These are phyloP conservation scores for Cyclanthera cordifolia DNA, from an alignment of 306 rosid genomes.

Conservation along the genomic window DNA sequence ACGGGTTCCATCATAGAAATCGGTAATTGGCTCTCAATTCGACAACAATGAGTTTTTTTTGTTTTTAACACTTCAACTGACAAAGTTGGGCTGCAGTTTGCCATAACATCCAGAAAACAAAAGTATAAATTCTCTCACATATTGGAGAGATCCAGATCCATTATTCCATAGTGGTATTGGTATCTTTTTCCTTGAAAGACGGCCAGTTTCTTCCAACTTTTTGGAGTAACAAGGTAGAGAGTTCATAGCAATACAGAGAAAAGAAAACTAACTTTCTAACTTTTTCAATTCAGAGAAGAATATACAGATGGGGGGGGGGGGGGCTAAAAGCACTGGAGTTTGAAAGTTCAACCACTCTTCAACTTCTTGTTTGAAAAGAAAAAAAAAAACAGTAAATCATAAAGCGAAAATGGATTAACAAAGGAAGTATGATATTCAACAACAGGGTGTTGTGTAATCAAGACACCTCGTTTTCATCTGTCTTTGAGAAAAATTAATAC, in stretches of 20 bases:
- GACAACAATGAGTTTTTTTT: too few relatives aligned
- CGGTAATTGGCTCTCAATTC: too few relatives aligned
- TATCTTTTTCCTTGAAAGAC: too few relatives aligned
- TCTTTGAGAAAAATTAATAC: neutral
- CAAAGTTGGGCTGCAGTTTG: too few relatives aligned
- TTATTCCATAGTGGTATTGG: too few relatives aligned
- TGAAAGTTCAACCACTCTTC: conserved; percentile 6
- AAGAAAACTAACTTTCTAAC: neutral
- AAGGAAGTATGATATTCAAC: conserved; percentile 8
- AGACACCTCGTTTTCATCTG: neutral
- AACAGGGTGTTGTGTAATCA: conserved; percentile 1
- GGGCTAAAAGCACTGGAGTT: too few relatives aligned
- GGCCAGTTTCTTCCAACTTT: neutral
- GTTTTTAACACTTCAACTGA: too few relatives aligned
- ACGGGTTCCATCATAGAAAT: too few relatives aligned
- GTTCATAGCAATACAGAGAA: neutral
- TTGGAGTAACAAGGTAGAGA: neutral
- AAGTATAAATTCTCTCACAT: too few relatives aligned
- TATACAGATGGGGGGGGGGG: too few relatives aligned
- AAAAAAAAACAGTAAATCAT: neutral
- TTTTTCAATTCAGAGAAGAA: neutral
- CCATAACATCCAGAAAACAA: too few relatives aligned
- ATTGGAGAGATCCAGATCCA: too few relatives aligned
- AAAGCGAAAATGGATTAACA: neutral
- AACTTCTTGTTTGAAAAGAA: neutral